Evolutionary conservation across 257 asterid species (phyloP).

Genomic region (Thymus mandschuricus): DNA sequence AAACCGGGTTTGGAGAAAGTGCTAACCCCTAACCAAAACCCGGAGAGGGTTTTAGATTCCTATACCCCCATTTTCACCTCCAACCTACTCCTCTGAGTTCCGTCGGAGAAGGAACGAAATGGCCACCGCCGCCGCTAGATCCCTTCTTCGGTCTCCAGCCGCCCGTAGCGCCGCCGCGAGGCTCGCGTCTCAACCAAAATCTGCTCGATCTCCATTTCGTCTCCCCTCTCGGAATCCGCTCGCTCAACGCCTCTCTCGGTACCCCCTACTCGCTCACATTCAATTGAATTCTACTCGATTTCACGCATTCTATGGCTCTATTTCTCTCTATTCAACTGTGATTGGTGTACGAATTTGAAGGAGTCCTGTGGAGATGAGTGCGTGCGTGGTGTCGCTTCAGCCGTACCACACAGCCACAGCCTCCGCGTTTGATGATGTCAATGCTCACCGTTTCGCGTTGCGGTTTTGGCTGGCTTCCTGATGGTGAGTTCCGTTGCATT

Average conservation of each 20-base stretch:
- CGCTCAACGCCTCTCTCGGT: conserved; percentile 66
- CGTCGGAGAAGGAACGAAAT: conserved; percentile 28
- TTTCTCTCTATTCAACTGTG: background rate
- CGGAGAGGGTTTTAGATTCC: background rate
- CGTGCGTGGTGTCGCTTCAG: conserved; percentile 69
- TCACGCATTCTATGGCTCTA: background rate
- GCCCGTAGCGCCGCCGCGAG: conserved; percentile 60
- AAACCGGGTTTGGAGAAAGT: too few relatives aligned
- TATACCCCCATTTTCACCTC: background rate
- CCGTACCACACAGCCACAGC: conserved; percentile 84
- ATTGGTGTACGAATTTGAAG: conserved; percentile 33
- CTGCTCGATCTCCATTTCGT: conserved; percentile 60
- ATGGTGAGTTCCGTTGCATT: conserved; percentile 47
- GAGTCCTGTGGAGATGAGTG: conserved; percentile 71
- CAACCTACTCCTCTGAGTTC: background rate
- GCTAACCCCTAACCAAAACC: too few relatives aligned
- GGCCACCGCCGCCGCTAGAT: conserved; percentile 62
- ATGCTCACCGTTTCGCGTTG: conserved; percentile 74
- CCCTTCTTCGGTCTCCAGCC: conserved; percentile 63
- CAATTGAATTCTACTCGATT: background rate
- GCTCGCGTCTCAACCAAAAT: conserved; percentile 56
- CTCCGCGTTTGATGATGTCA: conserved; percentile 83
- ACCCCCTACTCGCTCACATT: background rate
- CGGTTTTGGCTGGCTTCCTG: conserved; percentile 74
- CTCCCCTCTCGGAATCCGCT: conserved; percentile 50